Base-by-base conservation (phyloP, 2,329 filamentous ascomycete genomes). In the Cadophora sp. region DNA sequence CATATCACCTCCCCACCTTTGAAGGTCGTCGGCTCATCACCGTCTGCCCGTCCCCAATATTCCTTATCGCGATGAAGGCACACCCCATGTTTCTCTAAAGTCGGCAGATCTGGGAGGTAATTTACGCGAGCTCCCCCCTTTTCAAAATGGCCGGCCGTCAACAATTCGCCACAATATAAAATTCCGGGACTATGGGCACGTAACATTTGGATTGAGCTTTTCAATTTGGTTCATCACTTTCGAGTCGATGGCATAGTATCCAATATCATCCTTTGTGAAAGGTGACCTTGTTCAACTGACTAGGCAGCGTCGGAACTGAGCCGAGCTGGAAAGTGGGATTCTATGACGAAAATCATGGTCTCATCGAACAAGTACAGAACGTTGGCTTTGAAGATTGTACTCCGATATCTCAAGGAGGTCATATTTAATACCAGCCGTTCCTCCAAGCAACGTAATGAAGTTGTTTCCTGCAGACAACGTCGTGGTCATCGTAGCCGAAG, bases 1-100 rank as follows among this genome's bases (percentile, higher is more conserved):
- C 31, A 46, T 56, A 58, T 48, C 59, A 29, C 46, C 14, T 56
- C 65, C 65, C 65, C 65, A 67, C 65, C 65, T 67, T 67, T 67
- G 53, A 34, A 48, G 12, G 50, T 55, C 46, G 56, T 66, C 64
- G 56, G 64, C 64, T 12, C 56, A 53, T 34, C 48, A 53, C 31
- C 46, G 27, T 31, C 27, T 34, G 26, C 53, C 40, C 40, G 40
- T 43, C 12, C 40, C 40, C 19, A 43, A 56, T 34, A 22, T 40
- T 40, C 12, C 58, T 61, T 61, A 46, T 61, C 58, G 46, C 58
- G 58, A 43, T 61, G 24, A 29, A n/a, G 34, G 27, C 58, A 61
- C 58, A 46, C 37, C 58, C 58, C 14, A 9, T 37, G n/a, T 7
- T 37, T 37, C 9, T 58, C 55, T 37, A 58, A 58, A 58, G 22